Conservation (phyloP, 192 early-diverging fungal genomes). For the Backusella parvicylindrica region DNA sequence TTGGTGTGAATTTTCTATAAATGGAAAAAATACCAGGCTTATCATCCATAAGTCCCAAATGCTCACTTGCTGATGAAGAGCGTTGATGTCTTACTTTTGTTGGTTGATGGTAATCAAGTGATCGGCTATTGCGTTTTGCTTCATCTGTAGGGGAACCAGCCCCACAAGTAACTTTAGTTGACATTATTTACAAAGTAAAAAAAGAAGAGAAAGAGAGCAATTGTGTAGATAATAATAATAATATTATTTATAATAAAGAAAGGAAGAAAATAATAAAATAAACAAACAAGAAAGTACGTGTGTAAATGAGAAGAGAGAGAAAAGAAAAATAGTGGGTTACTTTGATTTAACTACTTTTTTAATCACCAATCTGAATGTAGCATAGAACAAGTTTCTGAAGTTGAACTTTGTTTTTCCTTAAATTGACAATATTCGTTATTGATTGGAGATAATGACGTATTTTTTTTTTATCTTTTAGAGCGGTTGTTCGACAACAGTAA, state of each 20-base stretch:
- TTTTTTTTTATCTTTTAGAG: not conserved
- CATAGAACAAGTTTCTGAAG: not conserved
- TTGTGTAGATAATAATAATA: not conserved
- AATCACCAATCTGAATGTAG: not conserved
- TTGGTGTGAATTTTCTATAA: slow-evolving; percentile 7
- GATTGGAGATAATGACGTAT: not conserved
- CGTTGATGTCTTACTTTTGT: not conserved
- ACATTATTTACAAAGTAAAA: not conserved
- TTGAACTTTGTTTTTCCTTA: not conserved
- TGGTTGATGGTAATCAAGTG: not conserved
- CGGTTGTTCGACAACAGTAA: slow-evolving; percentile 1
- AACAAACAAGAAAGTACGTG: not conserved
- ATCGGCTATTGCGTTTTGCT: slow-evolving; percentile 2
- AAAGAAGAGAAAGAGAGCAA: not conserved
- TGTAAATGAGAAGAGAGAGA: not conserved
- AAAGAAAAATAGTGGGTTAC: not conserved
- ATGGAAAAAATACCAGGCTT: not conserved
- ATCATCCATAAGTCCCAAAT: not conserved
- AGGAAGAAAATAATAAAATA: no score
- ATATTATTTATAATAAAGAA: not conserved
- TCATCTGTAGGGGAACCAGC: slow-evolving; percentile 7
- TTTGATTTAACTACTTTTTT: not conserved
- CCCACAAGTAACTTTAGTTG: not conserved
- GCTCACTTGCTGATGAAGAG: not conserved
- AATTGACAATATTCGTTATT: not conserved